A percentile compares a stretch with the other conserved stretches of the same genome.
Evolutionary conservation across 192 early-diverging fungal species (phyloP).

Genomic region (Coemansia sp.): DNA sequence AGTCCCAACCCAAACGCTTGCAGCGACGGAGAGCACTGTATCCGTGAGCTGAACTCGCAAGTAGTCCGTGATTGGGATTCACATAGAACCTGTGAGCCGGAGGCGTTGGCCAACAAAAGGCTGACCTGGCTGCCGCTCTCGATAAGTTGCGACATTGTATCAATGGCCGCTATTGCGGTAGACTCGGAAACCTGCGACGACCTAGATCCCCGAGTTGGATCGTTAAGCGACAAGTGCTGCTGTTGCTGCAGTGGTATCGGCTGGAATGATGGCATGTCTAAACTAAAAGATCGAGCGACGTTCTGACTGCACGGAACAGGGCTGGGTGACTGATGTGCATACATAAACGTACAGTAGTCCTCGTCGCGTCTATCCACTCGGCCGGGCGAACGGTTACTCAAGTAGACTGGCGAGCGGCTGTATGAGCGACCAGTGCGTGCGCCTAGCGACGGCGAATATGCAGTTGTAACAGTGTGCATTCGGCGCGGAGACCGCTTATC

Average conservation of each 20-base stretch:
- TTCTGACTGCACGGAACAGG: not conserved
- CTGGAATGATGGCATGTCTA: constrained; percentile 12
- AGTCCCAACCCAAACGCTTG: constrained; percentile 29
- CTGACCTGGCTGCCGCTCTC: constrained; percentile 9
- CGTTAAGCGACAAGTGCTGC: constrained; percentile 4
- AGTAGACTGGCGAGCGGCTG: not conserved
- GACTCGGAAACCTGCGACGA: constrained; percentile 19
- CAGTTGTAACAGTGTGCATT: constrained; percentile 10
- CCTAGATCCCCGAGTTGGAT: constrained; percentile 3
- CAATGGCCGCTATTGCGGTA: constrained; percentile 17
- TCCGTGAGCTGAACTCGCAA: constrained; percentile 11
- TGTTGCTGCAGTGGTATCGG: not conserved
- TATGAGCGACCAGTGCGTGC: constrained; percentile 3
- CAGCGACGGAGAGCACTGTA: constrained; percentile 34
- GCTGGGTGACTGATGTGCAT: not conserved
- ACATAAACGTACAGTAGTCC: not conserved
- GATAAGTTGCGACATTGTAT: constrained; percentile 7
- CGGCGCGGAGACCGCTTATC: constrained; percentile 6
- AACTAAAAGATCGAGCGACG: not conserved
- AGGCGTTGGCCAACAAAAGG: not conserved
- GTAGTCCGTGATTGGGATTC: not conserved
- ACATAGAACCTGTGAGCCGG: constrained; percentile 1
- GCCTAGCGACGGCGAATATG: constrained; percentile 9
- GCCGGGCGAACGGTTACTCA: not conserved
- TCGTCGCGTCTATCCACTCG: not conserved